Evolutionary conservation across 306 rosid species (phyloP), one percentile per base, ranked within the genome.

Genomic region (Trifolium subterraneum): DNA sequence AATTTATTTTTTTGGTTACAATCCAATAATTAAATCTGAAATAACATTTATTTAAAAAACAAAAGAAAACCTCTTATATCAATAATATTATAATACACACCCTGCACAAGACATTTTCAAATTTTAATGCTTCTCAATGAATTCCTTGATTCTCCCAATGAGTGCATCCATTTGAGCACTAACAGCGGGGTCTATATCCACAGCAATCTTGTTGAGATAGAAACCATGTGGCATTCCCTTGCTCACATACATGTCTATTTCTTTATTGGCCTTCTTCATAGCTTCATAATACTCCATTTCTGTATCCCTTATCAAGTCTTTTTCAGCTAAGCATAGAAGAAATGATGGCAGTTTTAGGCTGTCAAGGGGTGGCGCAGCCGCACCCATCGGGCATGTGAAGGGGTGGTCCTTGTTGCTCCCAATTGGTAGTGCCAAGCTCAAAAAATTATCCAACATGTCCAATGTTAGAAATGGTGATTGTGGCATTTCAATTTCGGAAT

Each of bases 361-460:
- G 5, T 69, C 80, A 9, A 92, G 29, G 0, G 84, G 78, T 4
- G 78, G 86, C 0, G 91, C 93, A 0, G 8, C 77, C 2, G 0
- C 0, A 0, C 93, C 88, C 89, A 89, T 92, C 13, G 96, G 96
- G 56, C 97, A 92, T 0, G 96, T 92, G 1, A 88, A 7, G 0
- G 92, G 96, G 58, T 92, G 89, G 79, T 92, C 90, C 76, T 88
- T 92, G 42, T 62, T 82, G 50, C 68, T 22, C 4, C 96, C 92
- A 0, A 8, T 25, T 0, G 97, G 96, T 4, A 92, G 47, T 0
- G 90, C 73, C 8, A 92, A 45, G 6, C 35, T 36, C 50, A 92
- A 22, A 15, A 92, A 88, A 71, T 86, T 88, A 80, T 92, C 93
- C 72, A 84, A 65, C 97, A 92, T 92, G 25, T 86, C 90, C 13